Percentiles rank a stretch among this genome's conserved stretches.
phyloP scores from a whole-genome alignment of 768 basidiomycete species.

The Podaxis pistillaris region DNA sequence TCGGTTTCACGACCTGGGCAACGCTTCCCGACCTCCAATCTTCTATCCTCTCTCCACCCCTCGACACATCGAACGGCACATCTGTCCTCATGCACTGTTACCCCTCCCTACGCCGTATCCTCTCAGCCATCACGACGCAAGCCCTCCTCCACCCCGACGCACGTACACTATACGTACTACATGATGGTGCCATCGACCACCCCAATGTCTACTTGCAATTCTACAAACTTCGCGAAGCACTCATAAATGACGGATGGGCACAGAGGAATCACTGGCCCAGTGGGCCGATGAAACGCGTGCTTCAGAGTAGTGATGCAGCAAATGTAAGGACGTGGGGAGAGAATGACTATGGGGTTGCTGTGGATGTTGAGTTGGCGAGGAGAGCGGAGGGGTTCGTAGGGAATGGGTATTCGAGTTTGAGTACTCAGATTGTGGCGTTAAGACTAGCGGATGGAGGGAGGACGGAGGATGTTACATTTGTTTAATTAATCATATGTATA shows the following conservation, averaged over 20 bases:
- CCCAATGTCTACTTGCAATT: constrained; percentile 41
- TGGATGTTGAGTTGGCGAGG: constrained; percentile 45
- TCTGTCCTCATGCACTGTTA: constrained; percentile 46
- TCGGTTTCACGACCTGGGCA: constrained; percentile 47
- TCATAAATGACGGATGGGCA: constrained; percentile 35
- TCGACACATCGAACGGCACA: constrained; percentile 32
- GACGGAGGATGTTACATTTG: constrained; percentile 35
- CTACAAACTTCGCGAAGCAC: constrained; percentile 36
- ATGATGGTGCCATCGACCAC: constrained; percentile 49
- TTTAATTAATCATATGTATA: constrained; percentile 22
- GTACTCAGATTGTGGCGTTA: constrained; percentile 42
- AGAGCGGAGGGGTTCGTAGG: constrained; percentile 44
- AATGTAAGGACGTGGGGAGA: constrained; percentile 32
- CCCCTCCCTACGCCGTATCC: constrained; percentile 38
- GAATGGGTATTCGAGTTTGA: constrained; percentile 48
- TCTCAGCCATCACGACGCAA: constrained; percentile 36
- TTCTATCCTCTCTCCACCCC: constrained; percentile 32
- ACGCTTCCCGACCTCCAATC: constrained; percentile 37
- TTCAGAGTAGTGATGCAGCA: constrained; percentile 38
- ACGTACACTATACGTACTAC: constrained; percentile 40
- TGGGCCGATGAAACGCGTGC: constrained; percentile 41
- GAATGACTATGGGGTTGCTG: constrained; percentile 41
- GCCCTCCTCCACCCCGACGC: constrained; percentile 34
- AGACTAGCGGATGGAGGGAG: constrained; percentile 35
- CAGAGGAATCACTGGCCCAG: constrained; percentile 32